phyloP scores from a whole-genome alignment of 2,329 filamentous ascomycete genomes.

The Colletotrichum zoysiae region DNA sequence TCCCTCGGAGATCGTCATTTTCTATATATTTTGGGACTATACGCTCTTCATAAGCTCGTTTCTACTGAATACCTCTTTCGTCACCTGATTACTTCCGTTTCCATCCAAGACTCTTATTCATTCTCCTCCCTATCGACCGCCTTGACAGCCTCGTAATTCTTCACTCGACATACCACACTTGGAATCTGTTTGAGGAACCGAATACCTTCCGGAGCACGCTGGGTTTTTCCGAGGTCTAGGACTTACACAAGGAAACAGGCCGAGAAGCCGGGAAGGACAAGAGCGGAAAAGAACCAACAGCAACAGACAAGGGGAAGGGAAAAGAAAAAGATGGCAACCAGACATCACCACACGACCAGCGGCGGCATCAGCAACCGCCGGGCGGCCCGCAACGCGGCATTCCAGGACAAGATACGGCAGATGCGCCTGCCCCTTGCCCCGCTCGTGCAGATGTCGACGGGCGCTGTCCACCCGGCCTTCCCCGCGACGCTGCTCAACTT shows the following conservation, averaged over 20 bases:
- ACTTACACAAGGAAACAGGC: not conserved
- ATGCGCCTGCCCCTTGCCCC: slow-evolving; percentile 76
- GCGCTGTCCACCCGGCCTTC: slow-evolving; percentile 73
- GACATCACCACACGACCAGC: slow-evolving; percentile 35
- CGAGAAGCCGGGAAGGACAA: not conserved
- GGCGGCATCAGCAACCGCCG: slow-evolving; percentile 52
- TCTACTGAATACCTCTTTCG: not conserved
- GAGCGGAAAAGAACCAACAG: not conserved
- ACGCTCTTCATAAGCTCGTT: slow-evolving; percentile 7
- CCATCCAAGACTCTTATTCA: not conserved
- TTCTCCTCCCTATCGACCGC: not conserved
- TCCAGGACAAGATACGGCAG: slow-evolving; percentile 72
- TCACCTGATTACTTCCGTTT: not conserved
- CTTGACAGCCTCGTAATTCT: not conserved
- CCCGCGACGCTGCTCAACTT: slow-evolving; percentile 76
- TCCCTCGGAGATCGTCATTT: slow-evolving; percentile 28
- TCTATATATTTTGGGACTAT: slow-evolving; percentile 9
- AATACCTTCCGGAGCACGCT: not conserved
- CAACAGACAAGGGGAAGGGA: slow-evolving; percentile 1
- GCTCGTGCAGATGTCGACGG: slow-evolving; percentile 73
- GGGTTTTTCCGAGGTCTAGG: not conserved
- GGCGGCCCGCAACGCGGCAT: slow-evolving; percentile 60
- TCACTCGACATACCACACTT: not conserved
- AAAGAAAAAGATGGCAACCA: slow-evolving; percentile 39
- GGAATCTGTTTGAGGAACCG: not conserved